These are phyloP conservation scores for Aspergillus melleus DNA, from an alignment of 2,329 filamentous ascomycete species.

Conservation along the genomic window DNA sequence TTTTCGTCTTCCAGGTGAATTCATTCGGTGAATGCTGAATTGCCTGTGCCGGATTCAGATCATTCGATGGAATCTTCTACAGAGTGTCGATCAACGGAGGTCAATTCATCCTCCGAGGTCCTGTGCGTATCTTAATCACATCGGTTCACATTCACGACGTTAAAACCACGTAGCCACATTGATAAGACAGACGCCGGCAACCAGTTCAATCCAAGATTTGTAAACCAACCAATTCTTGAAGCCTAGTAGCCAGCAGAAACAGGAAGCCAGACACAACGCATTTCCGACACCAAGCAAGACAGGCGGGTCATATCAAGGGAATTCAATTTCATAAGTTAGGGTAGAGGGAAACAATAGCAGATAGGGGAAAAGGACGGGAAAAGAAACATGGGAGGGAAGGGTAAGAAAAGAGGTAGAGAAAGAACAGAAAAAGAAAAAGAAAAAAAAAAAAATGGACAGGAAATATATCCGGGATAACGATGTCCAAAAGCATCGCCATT, in stretches of 20 bases:
- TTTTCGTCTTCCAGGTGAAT: background rate
- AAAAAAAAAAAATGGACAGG: constrained; percentile 18
- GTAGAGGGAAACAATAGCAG: constrained; percentile 18
- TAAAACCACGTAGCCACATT: background rate
- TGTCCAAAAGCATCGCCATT: constrained; percentile 27
- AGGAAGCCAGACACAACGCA: background rate
- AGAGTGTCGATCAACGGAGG: background rate
- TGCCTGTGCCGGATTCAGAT: background rate
- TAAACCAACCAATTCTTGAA: background rate
- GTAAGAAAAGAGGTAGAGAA: constrained; percentile 15
- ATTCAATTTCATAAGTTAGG: constrained; percentile 21
- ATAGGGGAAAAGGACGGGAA: constrained; percentile 20
- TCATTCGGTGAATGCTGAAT: too few relatives aligned
- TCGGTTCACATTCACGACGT: background rate
- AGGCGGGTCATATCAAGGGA: constrained; percentile 2
- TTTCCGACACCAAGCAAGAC: background rate
- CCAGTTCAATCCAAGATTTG: background rate
- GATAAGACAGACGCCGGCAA: background rate
- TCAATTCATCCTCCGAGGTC: too few relatives aligned
- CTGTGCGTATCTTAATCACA: background rate
- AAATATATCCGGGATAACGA: constrained; percentile 17
- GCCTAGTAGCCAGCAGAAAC: background rate
- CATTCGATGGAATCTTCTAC: background rate
- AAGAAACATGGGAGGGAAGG: constrained; percentile 11
- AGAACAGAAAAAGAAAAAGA: constrained; percentile 20